A percentile compares a stretch with the other conserved stretches of the same genome.
phyloP scores from a whole-genome alignment of 2,329 filamentous ascomycete genomes.

The Xylariaceae sp. region DNA sequence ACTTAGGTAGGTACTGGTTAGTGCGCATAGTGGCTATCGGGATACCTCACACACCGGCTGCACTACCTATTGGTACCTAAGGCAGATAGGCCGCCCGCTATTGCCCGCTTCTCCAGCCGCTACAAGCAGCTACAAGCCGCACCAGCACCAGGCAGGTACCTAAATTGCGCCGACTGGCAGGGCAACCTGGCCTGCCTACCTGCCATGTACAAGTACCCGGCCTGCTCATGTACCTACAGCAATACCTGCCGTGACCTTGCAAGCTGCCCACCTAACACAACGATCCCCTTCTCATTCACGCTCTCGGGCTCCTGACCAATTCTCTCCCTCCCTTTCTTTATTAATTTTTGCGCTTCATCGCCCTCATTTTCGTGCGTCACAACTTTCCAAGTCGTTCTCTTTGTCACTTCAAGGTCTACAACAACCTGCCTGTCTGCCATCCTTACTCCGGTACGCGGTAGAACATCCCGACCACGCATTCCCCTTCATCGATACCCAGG shows the following conservation, averaged over 20 bases:
- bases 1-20: no score
- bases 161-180: neutral
- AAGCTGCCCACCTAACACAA: constrained; percentile 15
- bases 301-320: constrained; percentile 12
- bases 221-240: neutral
- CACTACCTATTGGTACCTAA: neutral
- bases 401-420: constrained; percentile 8
- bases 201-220: no score
- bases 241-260: neutral
- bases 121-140: neutral
- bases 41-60: neutral
- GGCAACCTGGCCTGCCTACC: neutral
- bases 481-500: constrained; percentile 1
- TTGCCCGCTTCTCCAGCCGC: neutral
- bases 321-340: constrained; percentile 17
- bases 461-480: neutral
- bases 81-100: neutral
- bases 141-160: neutral
- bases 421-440: neutral
- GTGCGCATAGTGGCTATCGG: neutral
- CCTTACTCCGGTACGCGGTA: no score
- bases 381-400: constrained; percentile 23
- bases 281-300: constrained; percentile 12
- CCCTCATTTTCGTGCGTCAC: constrained; percentile 26
- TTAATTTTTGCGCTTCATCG: constrained; percentile 23